phyloP scores from a whole-genome alignment of 805 yeast genomes.

The Wickerhamomyces alni region DNA sequence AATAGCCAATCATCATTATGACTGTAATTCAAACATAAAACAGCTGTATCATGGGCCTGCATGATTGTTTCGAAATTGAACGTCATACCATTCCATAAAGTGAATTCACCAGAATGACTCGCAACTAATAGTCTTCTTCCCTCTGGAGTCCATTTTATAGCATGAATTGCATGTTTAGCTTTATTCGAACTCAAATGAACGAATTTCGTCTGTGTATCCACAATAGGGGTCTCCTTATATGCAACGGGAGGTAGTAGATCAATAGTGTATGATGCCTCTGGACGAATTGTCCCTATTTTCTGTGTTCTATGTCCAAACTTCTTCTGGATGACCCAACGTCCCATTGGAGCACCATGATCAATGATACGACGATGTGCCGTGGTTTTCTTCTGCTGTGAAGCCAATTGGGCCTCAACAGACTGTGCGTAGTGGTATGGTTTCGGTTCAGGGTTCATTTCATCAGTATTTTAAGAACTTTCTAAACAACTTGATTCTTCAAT shows the following conservation, averaged over 20 bases:
- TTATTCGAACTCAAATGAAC: constrained; percentile 90
- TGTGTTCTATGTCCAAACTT: constrained; percentile 36
- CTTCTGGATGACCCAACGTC: constrained; percentile 50
- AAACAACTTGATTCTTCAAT: too few relatives aligned
- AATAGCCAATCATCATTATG: constrained; percentile 93
- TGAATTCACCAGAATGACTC: constrained; percentile 90
- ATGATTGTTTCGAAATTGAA: constrained; percentile 94
- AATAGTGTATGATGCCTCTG: constrained; percentile 61
- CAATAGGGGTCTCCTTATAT: constrained; percentile 41
- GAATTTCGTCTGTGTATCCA: constrained; percentile 72
- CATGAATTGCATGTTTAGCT: constrained; percentile 83
- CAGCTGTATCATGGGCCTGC: constrained; percentile 96
- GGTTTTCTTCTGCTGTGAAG: constrained; percentile 39
- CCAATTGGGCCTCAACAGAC: constrained; percentile 22
- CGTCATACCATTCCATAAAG: constrained; percentile 93
- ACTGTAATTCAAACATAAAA: constrained; percentile 71
- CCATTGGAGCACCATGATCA: constrained; percentile 73
- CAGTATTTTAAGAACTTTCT: too few relatives aligned
- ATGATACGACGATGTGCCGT: constrained; percentile 61
- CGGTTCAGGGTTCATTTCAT: too few relatives aligned
- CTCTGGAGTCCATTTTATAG: constrained; percentile 95
- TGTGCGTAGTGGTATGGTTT: constrained; percentile 18
- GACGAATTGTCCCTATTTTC: constrained; percentile 50
- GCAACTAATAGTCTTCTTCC: constrained; percentile 89
- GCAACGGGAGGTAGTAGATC: constrained; percentile 64